These are phyloP conservation scores for Beauveria asiatica DNA, from an alignment of 2,329 filamentous ascomycete species.

Conservation along the genomic window DNA sequence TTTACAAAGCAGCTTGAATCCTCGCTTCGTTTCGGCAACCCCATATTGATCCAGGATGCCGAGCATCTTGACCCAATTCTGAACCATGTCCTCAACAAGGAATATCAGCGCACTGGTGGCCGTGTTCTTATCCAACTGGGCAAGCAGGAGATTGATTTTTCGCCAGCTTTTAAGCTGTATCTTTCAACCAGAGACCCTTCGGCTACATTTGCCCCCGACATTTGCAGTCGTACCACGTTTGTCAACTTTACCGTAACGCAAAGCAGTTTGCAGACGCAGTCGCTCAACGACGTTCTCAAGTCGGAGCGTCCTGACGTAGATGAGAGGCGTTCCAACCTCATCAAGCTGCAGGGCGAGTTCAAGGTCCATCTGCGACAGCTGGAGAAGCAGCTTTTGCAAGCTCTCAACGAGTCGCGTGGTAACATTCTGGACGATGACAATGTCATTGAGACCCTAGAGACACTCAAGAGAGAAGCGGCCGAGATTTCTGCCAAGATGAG, in stretches of 20 bases:
- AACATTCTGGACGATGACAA: slow-evolving; percentile 98
- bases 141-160: slow-evolving; percentile 99
- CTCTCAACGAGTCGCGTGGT: slow-evolving; percentile 91
- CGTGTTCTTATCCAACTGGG: slow-evolving; percentile 97
- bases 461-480: slow-evolving; percentile 91
- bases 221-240: slow-evolving; percentile 96
- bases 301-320: slow-evolving; percentile 96
- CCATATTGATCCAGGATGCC: slow-evolving; percentile 95
- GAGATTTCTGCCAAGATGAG: slow-evolving; percentile 95
- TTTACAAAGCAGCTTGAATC: slow-evolving; percentile 98
- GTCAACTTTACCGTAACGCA: slow-evolving; percentile 99
- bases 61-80: slow-evolving; percentile 95
- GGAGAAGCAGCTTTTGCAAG: slow-evolving; percentile 87
- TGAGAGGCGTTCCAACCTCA: slow-evolving; percentile 89
- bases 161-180: slow-evolving; percentile 90
- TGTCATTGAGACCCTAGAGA: slow-evolving; percentile 95
- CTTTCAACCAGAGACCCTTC: slow-evolving; percentile 94
- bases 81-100: slow-evolving; percentile 98
- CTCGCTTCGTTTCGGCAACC: slow-evolving; percentile 93
- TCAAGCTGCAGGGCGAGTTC: slow-evolving; percentile 98
- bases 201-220: slow-evolving; percentile 87
- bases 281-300: slow-evolving; percentile 93
- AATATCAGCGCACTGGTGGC: slow-evolving; percentile 96
- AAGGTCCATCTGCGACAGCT: slow-evolving; percentile 94
- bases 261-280: slow-evolving; percentile 96